Evolutionary conservation across 192 early-diverging fungal species (phyloP).

Genomic region (Podila minutissima): DNA sequence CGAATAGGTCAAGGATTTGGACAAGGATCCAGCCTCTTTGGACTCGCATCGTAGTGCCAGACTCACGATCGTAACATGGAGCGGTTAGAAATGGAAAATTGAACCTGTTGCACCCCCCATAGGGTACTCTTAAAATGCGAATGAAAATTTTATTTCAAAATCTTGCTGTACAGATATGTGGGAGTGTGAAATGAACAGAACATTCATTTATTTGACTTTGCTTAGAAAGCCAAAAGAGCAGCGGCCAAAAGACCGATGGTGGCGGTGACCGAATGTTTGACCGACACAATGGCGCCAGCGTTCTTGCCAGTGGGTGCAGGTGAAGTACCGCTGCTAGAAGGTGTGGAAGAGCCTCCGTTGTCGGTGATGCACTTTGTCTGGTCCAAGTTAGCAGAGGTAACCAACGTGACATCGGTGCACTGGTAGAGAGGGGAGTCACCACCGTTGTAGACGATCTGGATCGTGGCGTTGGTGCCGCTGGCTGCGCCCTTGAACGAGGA

Average conservation of each 20-base stretch:
- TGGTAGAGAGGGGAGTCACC: conserved; percentile 63
- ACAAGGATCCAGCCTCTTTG: conserved; percentile 9
- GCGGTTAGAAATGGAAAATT: conserved; percentile 12
- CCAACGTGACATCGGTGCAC: conserved; percentile 33
- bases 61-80: conserved; percentile 44
- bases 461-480: conserved; percentile 60
- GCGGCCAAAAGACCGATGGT: neutral
- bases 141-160: neutral
- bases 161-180: neutral
- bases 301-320: neutral
- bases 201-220: neutral
- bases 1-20: conserved; percentile 16
- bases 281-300: neutral
- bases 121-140: neutral
- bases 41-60: conserved; percentile 2
- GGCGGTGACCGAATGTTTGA: neutral
- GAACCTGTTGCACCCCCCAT: no score
- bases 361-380: conserved; percentile 25
- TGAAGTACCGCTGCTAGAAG: neutral
- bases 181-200: neutral
- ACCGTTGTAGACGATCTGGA: conserved; percentile 63
- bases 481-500: conserved; percentile 35
- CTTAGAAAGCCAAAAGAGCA: neutral
- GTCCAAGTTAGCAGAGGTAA: conserved; percentile 16
- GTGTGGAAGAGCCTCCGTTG: neutral